phyloP scores from a whole-genome alignment of 805 yeast genomes.

The Ogataea henricii region DNA sequence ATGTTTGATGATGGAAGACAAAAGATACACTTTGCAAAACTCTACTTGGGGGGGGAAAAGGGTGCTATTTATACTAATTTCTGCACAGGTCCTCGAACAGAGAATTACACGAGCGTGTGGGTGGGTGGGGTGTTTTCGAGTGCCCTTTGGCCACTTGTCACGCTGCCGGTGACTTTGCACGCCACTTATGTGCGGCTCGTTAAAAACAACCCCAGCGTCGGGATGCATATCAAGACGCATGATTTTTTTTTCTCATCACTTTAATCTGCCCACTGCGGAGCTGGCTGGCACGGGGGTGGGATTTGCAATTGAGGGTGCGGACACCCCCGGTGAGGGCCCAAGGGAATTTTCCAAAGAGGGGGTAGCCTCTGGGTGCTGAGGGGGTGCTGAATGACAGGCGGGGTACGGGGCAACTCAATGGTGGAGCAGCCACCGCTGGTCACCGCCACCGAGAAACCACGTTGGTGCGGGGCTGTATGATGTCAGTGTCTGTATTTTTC shows the following conservation, averaged over 20 bases:
- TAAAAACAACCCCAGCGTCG: too few relatives aligned
- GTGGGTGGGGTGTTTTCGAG: neutral
- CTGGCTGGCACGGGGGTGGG: too few relatives aligned
- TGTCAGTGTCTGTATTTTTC: too few relatives aligned
- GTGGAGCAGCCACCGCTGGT: neutral
- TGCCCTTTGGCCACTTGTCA: neutral
- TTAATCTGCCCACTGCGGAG: conserved; percentile 1
- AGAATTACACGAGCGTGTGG: neutral
- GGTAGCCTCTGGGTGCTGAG: neutral
- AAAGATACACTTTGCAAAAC: too few relatives aligned
- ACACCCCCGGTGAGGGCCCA: neutral
- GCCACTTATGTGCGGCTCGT: conserved; percentile 4
- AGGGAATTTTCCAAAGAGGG: neutral
- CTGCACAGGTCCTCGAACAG: too few relatives aligned
- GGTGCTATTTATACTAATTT: conserved; percentile 5
- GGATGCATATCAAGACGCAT: neutral
- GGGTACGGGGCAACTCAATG: too few relatives aligned
- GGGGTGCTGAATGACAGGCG: neutral
- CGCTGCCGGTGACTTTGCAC: conserved; percentile 1
- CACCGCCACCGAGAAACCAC: too few relatives aligned
- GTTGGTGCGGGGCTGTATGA: too few relatives aligned
- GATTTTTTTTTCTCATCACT: neutral
- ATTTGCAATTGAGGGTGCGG: too few relatives aligned
- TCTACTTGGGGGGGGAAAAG: too few relatives aligned
- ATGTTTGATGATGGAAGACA: neutral